Conservation (phyloP, 2,329 filamentous ascomycete species). For the Fusarium goolgardi region DNA sequence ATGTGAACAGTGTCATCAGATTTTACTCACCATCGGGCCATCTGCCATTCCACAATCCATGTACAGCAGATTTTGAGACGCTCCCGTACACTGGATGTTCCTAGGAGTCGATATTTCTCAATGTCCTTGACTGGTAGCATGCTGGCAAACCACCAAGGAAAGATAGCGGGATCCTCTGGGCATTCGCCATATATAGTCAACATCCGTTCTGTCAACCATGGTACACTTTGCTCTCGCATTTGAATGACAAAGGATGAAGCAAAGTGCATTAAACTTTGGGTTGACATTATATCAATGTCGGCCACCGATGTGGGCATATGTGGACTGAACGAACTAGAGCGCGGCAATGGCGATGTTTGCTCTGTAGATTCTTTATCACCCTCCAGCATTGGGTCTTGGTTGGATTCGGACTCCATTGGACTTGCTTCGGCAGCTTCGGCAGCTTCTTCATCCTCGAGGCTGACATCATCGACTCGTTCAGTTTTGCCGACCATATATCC, state of each 20-base stretch:
- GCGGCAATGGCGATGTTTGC: constrained; percentile 2
- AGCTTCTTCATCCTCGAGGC: constrained; percentile 81
- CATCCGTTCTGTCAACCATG: constrained; percentile 80
- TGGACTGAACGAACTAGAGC: constrained; percentile 11
- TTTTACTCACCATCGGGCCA: constrained; percentile 74
- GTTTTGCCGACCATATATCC: constrained; percentile 82
- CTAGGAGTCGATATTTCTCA: constrained; percentile 82
- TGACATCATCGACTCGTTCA: constrained; percentile 84
- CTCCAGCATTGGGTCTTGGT: neutral
- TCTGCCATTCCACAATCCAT: constrained; percentile 81
- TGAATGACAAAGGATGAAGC: constrained; percentile 74
- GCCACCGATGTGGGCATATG: constrained; percentile 14
- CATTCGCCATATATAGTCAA: constrained; percentile 80
- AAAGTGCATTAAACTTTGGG: constrained; percentile 74
- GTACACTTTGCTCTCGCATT: constrained; percentile 75
- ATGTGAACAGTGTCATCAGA: neutral
- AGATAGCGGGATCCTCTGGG: constrained; percentile 78
- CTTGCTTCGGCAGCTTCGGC: constrained; percentile 74
- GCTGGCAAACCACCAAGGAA: constrained; percentile 92
- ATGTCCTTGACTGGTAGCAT: constrained; percentile 80
- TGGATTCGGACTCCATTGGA: constrained; percentile 3
- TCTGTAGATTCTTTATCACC: constrained; percentile 12
- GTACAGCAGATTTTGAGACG: constrained; percentile 83
- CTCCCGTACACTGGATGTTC: constrained; percentile 79
- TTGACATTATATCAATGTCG: constrained; percentile 66